Base-by-base conservation (phyloP, 2,329 filamentous ascomycete species). In the Paramyrothecium roridum region DNA sequence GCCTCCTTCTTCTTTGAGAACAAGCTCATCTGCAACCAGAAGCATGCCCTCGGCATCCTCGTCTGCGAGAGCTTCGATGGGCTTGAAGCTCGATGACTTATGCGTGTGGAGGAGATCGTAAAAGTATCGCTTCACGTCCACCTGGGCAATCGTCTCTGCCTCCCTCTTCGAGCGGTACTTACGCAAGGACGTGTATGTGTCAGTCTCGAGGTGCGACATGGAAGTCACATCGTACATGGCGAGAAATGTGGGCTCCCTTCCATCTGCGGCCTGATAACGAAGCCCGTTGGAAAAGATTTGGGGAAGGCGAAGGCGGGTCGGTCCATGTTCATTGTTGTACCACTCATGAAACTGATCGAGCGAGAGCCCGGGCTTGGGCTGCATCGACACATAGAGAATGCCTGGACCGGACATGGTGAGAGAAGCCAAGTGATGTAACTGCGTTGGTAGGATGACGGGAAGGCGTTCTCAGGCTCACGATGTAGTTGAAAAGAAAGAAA, bases 301-400 rank as follows among this genome's bases (percentile, higher is more conserved):
- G 3, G 89, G 84, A 16, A 96, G 76, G 50, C 90, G 87, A 8
- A 96, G 82, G 50, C 91, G 88, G 17, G 86, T 84, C 19, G 91
- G 91, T 53, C 91, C 91, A 74, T 96, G 91, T 76, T 96, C 91
- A 72, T 92, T 95, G 76, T 96, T 93, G 78, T 96, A 96, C 90
- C 90, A 93, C 70, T 96, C 90, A 72, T 96, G 89, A 74, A 96
- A 96, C 65, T 90, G 85, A 59, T 83, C 78, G 50, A 81, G 73
- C 54, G 86, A 78, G 63, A 91, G 80, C 61, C 80, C 81, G 55
- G 83, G 78, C 70, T 83, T 80, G 64, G 91, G 90, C 73, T 93
- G 86, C 88, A 96, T 96, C 17, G 90, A 92, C 63, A 96, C 91
- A 70, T 88, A 91, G 67, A 96, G 85, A 65, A 92, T 85, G 57